These are phyloP conservation scores for Delonix regia DNA, from an alignment of 306 rosid species.

Conservation along the genomic window DNA sequence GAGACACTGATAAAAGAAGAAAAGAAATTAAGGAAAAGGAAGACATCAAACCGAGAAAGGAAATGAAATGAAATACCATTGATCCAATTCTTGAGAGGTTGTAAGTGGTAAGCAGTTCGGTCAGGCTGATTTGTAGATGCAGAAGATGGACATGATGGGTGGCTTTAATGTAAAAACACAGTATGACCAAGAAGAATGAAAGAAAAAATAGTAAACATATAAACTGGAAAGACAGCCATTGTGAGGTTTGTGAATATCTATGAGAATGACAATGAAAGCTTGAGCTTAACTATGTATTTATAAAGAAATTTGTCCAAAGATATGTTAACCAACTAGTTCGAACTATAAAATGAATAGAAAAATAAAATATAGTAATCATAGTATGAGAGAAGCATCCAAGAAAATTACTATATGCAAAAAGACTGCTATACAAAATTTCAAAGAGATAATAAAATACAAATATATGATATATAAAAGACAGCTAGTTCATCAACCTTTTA, in stretches of 20 bases:
- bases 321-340: neutral
- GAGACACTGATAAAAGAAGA: conserved; percentile 34
- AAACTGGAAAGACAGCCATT: conserved; percentile 43
- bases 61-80: conserved; percentile 55
- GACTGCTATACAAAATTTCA: too few species aligned
- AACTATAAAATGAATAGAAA: conserved; percentile 11
- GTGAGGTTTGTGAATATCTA: conserved; percentile 25
- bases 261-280: conserved; percentile 11
- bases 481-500: too few species aligned
- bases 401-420: too few species aligned
- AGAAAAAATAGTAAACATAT: conserved; percentile 38
- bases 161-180: conserved; percentile 55
- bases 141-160: conserved; percentile 49
- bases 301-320: neutral
- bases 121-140: conserved; percentile 58
- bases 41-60: too few species aligned
- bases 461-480: too few species aligned
- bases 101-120: conserved; percentile 89
- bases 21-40: neutral
- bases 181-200: conserved; percentile 31
- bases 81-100: conserved; percentile 91
- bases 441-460: too few species aligned
- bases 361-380: conserved; percentile 20
- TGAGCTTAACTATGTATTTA: conserved; percentile 27
- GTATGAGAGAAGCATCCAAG: conserved; percentile 33